Percentiles rank a stretch among this genome's conserved stretches.
Evolutionary conservation across 306 rosid species (phyloP).

Genomic region (Carpinus fangiana): DNA sequence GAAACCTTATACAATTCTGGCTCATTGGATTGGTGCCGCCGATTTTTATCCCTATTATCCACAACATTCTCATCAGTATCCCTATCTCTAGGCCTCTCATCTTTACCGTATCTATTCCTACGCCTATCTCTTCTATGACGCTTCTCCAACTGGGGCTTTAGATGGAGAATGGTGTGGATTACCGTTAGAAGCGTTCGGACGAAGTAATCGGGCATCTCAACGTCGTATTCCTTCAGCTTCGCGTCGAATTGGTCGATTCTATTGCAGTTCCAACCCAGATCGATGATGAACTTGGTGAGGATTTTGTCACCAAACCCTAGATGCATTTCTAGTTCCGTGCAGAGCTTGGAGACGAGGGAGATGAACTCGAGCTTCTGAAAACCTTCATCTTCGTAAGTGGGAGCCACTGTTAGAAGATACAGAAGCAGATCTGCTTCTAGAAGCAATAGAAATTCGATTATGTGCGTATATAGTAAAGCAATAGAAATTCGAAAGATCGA

Average conservation of each 20-base stretch:
- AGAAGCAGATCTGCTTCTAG: too few relatives aligned
- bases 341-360: slow-evolving; percentile 78
- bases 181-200: slow-evolving; percentile 56
- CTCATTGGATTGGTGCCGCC: slow-evolving; percentile 39
- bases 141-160: slow-evolving; percentile 38
- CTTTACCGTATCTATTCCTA: slow-evolving; percentile 28
- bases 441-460: too few relatives aligned
- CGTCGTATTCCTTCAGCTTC: slow-evolving; percentile 67
- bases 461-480: too few relatives aligned
- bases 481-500: too few relatives aligned
- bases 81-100: slow-evolving; percentile 31
- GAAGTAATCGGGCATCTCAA: slow-evolving; percentile 73
- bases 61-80: slow-evolving; percentile 28
- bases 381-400: slow-evolving; percentile 40
- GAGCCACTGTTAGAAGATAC: slow-evolving; percentile 37
- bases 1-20: slow-evolving; percentile 67
- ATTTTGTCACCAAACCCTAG: slow-evolving; percentile 70
- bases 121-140: slow-evolving; percentile 27
- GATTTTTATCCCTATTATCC: slow-evolving; percentile 39
- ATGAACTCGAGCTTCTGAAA: slow-evolving; percentile 67
- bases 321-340: slow-evolving; percentile 75
- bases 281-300: slow-evolving; percentile 73
- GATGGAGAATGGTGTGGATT: slow-evolving; percentile 74
- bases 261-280: slow-evolving; percentile 57
- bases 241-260: slow-evolving; percentile 58